Evolutionary conservation across 495 filamentous ascomycete genomes (phyloP), one percentile per base, ranked within the genome.

Genomic region (Penicillium alfredii): DNA sequence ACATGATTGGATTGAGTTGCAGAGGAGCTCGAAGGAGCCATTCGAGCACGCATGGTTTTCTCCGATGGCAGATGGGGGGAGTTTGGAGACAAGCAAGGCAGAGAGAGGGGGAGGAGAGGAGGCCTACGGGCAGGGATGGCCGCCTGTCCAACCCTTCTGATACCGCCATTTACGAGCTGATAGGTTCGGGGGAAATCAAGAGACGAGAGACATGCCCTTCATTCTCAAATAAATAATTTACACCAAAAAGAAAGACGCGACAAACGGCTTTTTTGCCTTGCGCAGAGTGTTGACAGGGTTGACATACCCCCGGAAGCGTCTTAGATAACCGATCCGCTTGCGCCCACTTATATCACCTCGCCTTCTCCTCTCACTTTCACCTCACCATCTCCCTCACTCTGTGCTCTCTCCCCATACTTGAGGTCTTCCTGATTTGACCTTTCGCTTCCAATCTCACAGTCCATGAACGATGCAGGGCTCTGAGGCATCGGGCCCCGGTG

Each of bases 401-500:
- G 32, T 25, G 10, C 30, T n/a, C 23, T 31, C 18, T 14, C 21
- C 21, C 10, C 28, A n/a, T 23, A 33, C 11, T 14, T 19, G 11
- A 22, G 13, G 19, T 17, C 20, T 24, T 33, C 19, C 23, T 28
- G 2, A 17, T 34, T 9, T n/a, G n/a, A n/a, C 27, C 15, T 42
- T 27, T 38, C 21, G 14, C n/a, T 22, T 30, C 26, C 30, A 16
- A 14, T 33, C 28, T 41, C 25, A 27, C 42, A 47, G 56, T 64
- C 56, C 42, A 68, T 68, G 64, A 66, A 68, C 56, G 42, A 68
- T 68, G 64, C 64, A 64, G 56, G 57, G 53, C 53, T 54, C 27
- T 61, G 62, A 68, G 57, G 60, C 60, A 60, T 58, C 61, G 60
- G 56, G 51, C 55, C 55, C 53, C 47, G 55, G 50, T 56, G 58